A percentile compares a stretch with the other conserved stretches of the same genome.
Evolutionary conservation across 768 basidiomycete genomes (phyloP).

Genomic region (Leucosporidium yakuticum): DNA sequence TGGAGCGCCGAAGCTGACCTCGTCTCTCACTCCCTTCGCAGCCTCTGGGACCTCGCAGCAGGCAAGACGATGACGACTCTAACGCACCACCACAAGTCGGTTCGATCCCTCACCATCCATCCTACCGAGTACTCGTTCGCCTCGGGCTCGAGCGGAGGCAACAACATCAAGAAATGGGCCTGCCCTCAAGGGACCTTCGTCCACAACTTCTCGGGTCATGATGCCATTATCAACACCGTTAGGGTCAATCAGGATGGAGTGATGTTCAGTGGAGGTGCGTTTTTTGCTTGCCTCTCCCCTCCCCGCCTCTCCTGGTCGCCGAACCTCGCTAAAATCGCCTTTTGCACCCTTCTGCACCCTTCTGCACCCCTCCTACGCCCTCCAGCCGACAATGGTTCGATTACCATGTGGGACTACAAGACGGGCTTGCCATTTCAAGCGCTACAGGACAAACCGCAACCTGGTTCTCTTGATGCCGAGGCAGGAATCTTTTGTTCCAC

Average conservation of each 20-base stretch:
- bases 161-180: slow-evolving; percentile 99
- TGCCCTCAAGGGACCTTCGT: slow-evolving; percentile 94
- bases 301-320: slow-evolving; percentile 2
- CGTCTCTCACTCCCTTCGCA: slow-evolving; percentile 38
- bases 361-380: neutral
- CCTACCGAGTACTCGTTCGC: slow-evolving; percentile 97
- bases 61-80: slow-evolving; percentile 94
- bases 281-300: neutral
- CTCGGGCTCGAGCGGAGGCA: slow-evolving; percentile 91
- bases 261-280: slow-evolving; percentile 88
- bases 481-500: slow-evolving; percentile 95
- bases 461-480: slow-evolving; percentile 96
- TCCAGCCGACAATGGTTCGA: slow-evolving; percentile 80
- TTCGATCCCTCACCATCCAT: slow-evolving; percentile 87
- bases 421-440: slow-evolving; percentile 94
- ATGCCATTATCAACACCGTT: slow-evolving; percentile 94
- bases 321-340: neutral
- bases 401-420: slow-evolving; percentile 90
- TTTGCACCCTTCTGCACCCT: neutral
- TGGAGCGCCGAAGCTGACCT: neutral
- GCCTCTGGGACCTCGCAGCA: slow-evolving; percentile 94
- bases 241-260: slow-evolving; percentile 93
- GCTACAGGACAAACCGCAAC: slow-evolving; percentile 86
- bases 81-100: slow-evolving; percentile 99
- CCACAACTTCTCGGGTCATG: slow-evolving; percentile 92